phyloP scores from a whole-genome alignment of 2,329 filamentous ascomycete species.

The Curvularia sp. region DNA sequence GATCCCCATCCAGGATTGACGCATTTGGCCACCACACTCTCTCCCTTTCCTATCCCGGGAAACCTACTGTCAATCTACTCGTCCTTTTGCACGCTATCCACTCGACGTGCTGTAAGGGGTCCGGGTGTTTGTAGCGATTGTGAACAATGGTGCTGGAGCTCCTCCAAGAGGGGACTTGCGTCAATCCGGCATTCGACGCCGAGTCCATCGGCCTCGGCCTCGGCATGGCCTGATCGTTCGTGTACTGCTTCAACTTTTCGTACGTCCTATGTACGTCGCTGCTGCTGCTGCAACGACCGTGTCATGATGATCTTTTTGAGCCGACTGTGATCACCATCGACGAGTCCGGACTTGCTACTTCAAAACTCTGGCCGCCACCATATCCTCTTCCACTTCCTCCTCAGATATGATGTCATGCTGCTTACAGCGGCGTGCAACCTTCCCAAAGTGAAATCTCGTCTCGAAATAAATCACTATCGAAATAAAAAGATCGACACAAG shows the following conservation, averaged over 20 bases:
- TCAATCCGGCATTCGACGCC: slow-evolving; percentile 7
- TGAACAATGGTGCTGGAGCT: slow-evolving; percentile 9
- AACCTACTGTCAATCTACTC: slow-evolving; percentile 1
- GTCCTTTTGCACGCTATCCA: slow-evolving; percentile 1
- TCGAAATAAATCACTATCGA: slow-evolving; percentile 15
- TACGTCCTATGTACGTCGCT: background rate
- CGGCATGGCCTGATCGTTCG: slow-evolving; percentile 4
- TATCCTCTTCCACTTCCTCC: background rate
- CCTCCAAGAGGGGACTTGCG: background rate
- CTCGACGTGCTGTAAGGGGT: slow-evolving; percentile 1
- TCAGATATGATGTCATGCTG: slow-evolving; percentile 14
- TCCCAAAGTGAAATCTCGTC: slow-evolving; percentile 3
- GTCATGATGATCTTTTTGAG: background rate
- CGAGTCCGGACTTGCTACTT: background rate
- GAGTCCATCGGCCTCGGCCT: slow-evolving; percentile 6
- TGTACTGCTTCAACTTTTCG: background rate
- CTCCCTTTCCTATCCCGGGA: slow-evolving; percentile 1
- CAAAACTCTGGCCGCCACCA: slow-evolving; percentile 10
- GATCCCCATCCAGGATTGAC: slow-evolving; percentile 20
- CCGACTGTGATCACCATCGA: background rate
- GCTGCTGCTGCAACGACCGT: background rate
- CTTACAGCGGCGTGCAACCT: slow-evolving; percentile 7
- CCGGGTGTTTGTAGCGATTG: slow-evolving; percentile 5
- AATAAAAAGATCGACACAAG: slow-evolving; percentile 13
- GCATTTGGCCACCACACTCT: slow-evolving; percentile 11